Conservation (phyloP, 306 rosid genomes). For the Carpinus viminea region DNA sequence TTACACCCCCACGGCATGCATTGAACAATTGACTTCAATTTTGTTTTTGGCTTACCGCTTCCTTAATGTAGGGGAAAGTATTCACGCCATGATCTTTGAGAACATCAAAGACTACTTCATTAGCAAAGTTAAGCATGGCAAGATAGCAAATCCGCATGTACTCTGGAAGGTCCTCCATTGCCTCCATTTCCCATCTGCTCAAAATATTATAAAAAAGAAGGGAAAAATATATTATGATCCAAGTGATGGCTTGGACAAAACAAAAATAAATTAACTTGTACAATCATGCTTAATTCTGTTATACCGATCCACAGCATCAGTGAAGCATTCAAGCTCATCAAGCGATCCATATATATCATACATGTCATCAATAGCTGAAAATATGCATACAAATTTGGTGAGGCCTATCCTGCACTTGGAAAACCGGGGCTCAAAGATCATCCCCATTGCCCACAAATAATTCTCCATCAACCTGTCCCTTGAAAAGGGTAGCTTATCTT, state of each 20-base stretch:
- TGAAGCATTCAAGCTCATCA: no score
- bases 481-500: conserved; percentile 23
- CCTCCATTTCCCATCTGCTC: conserved; percentile 28
- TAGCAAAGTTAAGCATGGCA: conserved; percentile 24
- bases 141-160: conserved; percentile 33
- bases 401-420: conserved; percentile 25
- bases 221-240: no score
- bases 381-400: no score
- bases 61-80: no score
- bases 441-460: conserved; percentile 36
- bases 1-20: no score
- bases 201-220: neutral
- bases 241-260: neutral
- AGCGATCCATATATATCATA: no score
- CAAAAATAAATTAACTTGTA: neutral
- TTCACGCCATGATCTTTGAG: no score
- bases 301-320: no score
- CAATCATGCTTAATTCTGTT: no score
- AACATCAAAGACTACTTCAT: no score
- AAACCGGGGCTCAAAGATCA: conserved; percentile 24
- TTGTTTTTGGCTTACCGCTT: conserved; percentile 15
- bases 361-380: no score
- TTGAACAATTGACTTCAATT: no score
- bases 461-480: conserved; percentile 39
- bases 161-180: conserved; percentile 20